Base-by-base conservation (phyloP, 1,284 basidiomycete species). In the Moesziomyces aphidis region DNA sequence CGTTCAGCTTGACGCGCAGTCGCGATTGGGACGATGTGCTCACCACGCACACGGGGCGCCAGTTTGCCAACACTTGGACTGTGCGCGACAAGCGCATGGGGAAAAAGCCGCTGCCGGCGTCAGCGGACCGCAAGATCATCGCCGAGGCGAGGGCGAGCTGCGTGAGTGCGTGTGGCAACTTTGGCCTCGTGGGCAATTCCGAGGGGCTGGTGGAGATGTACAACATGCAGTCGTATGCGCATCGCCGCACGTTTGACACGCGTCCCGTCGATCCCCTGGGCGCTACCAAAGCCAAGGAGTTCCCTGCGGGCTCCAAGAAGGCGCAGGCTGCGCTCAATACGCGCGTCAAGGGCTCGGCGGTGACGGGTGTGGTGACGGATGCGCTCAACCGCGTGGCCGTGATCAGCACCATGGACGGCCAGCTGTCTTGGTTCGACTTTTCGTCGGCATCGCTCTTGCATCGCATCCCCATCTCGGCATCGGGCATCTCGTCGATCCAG, bases 1-100 rank as follows among this genome's bases (percentile, higher is more conserved):
- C 93, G 0, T 92, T 91, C 85, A 94, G 93, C 5, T 88, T 90
- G 3, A 89, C 91, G 5, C 89, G 95, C 23, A 89, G 93, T 21
- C 95, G 95, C 83, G 95, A 99, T 76, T 99, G 97, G 97, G 96
- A 98, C 81, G 94, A 99, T 79, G 91, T 99, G 46, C 85, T 99
- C 6, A 95, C 96, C 10, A 90, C 90, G 0, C 96, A 98, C 83
- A 87, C 89, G 1, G 93, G 93, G 21, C 68, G 58, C n/a, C 51
- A 66, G 54, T 61, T 67, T 48, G 60, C 56, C 24, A 75, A 79
- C 55, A 78, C 80, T 4, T 83, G 81, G 81, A 79, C 74, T 0
- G 76, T 78, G 19, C 54, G 79, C 17, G 79, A 83, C 61, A 80
- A 80, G 65, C 66, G 73, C 43, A 77, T 78, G 68, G 72, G 73